Percentiles rank a stretch among this genome's conserved stretches.
Evolutionary conservation across 164 flowering plant species (phyloP).

Genomic region (Nymphaea colorata): DNA sequence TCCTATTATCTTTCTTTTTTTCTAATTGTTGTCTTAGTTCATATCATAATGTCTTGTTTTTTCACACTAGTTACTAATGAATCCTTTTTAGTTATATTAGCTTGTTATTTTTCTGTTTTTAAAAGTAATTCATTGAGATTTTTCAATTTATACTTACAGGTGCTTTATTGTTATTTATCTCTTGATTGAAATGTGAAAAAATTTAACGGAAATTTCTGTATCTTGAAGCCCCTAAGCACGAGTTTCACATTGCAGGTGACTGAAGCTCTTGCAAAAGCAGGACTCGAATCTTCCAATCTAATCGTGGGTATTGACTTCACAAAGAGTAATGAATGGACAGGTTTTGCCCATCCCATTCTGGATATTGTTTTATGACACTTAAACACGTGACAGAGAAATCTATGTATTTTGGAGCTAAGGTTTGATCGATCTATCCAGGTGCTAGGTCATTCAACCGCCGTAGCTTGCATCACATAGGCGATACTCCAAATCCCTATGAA

Average conservation of each 20-base stretch:
- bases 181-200: too few relatives aligned
- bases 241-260: conserved; percentile 32
- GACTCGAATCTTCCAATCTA: conserved; percentile 57
- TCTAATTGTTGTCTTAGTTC: too few relatives aligned
- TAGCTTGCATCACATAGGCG: conserved; percentile 58
- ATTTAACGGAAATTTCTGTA: neutral
- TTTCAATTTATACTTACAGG: too few relatives aligned
- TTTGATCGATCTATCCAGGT: conserved; percentile 19
- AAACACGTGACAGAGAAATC: neutral
- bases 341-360: conserved; percentile 13
- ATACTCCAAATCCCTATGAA: conserved; percentile 37
- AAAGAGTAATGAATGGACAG: conserved; percentile 72
- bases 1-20: too few relatives aligned
- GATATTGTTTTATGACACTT: neutral
- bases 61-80: too few relatives aligned
- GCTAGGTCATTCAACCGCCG: conserved; percentile 44
- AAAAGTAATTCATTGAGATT: too few relatives aligned
- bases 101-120: too few relatives aligned
- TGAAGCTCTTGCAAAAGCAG: conserved; percentile 35
- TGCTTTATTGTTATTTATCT: too few relatives aligned
- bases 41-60: too few relatives aligned
- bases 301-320: conserved; percentile 64
- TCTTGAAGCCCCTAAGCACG: conserved; percentile 35
- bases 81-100: too few relatives aligned
- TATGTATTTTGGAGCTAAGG: neutral